Evolutionary conservation across 2,329 filamentous ascomycete species (phyloP), one percentile per base, ranked within the genome.

Genomic region (Nigrospora oryzae): DNA sequence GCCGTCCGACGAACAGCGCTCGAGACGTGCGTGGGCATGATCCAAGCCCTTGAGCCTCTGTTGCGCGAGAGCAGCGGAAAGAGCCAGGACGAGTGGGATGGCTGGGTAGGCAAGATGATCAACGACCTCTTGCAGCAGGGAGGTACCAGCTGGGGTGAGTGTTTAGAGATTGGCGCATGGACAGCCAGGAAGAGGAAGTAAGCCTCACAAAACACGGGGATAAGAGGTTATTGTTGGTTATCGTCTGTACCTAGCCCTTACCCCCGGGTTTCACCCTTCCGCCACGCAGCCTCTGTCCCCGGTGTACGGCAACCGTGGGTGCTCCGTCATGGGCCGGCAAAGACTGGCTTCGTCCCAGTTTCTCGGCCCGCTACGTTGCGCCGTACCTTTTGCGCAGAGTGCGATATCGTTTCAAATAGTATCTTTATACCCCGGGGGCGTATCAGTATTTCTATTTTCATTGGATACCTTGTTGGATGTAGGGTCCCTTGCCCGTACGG

Each of bases 321-420:
- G 23, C 23, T 2, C 8, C 23, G 23, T 2, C 23, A 5, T 28
- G 23, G 23, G 7, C 7, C 23, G 23, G 7, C 23, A 4, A 5
- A 28, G 23, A n/a, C 32, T 41, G 19, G 37, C 30, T 46, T 44
- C 19, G 23, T 47, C 38, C 31, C 14, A 39, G 33, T 45, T 45
- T 44, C 28, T 41, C 13, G 38, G 6, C 28, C 38, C 36, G 44
- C 50, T 55, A 68, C 19, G 50, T 62, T 46, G 60, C 65, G 51
- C 81, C 76, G 67, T 96, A 96, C 60, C 88, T 76, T 68, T 93
- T 84, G 58, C 84, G 83, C 57, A 96, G 68, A 23, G 87, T 81
- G 55, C 91, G 83, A 69, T 96, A 96, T 62, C 86, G 79, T 71
- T 94, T 95, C 57, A 96, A 73, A 69, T 93, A 95, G 66, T 95